Evolutionary conservation across 139 green algal species (phyloP), one percentile per base, ranked within the genome.

Genomic region (Spirogloea muscicola): DNA sequence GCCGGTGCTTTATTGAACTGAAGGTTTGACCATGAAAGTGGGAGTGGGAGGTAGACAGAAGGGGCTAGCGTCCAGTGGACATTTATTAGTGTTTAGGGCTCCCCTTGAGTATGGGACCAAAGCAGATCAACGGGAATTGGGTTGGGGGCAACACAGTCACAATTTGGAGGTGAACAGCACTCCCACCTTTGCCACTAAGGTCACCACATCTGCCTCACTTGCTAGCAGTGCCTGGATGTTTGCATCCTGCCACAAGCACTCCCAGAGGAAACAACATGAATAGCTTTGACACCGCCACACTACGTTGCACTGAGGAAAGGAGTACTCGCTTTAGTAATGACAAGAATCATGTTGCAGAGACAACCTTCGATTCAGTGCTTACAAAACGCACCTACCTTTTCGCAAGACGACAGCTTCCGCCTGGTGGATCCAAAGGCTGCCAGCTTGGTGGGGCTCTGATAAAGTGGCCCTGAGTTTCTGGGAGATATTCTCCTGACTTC

Each of bases 391-490:
- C 64, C 4, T 25, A 74, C 64, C 9, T 76, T 34, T 36, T 84
- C 78, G 10, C 46, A 81, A 3, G 31, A 40, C 10, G 79, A 49
- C 44, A 82, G 59, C 58, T 86, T 86, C 36, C 59, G 52, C 18
- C 80, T 58, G 16, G 80, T 86, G 21, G 81, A 69, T 33, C 80
- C 80, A 72, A 86, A 86, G 36, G 80, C 80, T n/a, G 80, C 71
- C 37, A 86, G 60, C 43, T 72, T 83, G 16, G 68, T 63, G 13
- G 29, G 63, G 1, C 27, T 2, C 27, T 29, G 2, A 18, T 25
- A n/a, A 18, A 43, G 49, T 16, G 49, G 51, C 66, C 21, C n/a
- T 74, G 48, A n/a, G 66, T 29, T 21, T 33, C 41, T 58, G 61
- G 39, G 39, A 2, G 61, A 25, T 18, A 25, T 13, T 10, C 55